Conservation (phyloP, 768 basidiomycete species). For the Clitopilus passeckerianus region DNA sequence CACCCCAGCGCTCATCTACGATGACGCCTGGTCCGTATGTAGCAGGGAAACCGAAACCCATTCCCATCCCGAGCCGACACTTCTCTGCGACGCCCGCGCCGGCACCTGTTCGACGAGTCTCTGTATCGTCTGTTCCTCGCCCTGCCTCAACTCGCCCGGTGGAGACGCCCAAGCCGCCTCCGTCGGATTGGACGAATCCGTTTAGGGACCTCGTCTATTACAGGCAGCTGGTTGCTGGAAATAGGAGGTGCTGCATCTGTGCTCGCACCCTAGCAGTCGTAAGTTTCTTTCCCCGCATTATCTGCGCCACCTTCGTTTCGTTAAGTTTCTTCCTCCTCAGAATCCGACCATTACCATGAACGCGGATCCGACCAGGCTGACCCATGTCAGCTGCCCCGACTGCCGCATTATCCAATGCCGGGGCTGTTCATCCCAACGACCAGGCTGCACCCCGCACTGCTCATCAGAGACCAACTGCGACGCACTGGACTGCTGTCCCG, state of each 20-base stretch:
- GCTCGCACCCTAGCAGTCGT: neutral
- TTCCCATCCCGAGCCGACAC: neutral
- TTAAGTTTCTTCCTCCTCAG: neutral
- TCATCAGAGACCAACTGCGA: neutral
- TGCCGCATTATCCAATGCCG: slow-evolving; percentile 9
- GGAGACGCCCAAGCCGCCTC: neutral
- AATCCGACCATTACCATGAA: neutral
- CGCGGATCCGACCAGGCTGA: neutral
- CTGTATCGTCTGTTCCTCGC: neutral
- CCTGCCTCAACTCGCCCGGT: neutral
- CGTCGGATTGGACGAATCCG: neutral
- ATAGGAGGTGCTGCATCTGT: neutral
- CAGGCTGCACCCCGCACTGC: slow-evolving; percentile 5
- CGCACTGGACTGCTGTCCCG: slow-evolving; percentile 8
- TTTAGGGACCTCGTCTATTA: neutral
- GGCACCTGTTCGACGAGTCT: neutral
- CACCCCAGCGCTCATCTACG: neutral
- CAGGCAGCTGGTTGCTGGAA: neutral
- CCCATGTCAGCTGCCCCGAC: slow-evolving; percentile 6
- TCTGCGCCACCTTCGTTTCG: neutral
- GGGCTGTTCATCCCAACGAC: slow-evolving; percentile 2
- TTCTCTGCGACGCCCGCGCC: neutral
- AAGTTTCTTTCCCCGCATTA: neutral
- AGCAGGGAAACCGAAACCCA: neutral
- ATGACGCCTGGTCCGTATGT: neutral